These are phyloP conservation scores for Spergularia bocconei DNA, from an alignment of 148 eudicot genomes.

Conservation along the genomic window DNA sequence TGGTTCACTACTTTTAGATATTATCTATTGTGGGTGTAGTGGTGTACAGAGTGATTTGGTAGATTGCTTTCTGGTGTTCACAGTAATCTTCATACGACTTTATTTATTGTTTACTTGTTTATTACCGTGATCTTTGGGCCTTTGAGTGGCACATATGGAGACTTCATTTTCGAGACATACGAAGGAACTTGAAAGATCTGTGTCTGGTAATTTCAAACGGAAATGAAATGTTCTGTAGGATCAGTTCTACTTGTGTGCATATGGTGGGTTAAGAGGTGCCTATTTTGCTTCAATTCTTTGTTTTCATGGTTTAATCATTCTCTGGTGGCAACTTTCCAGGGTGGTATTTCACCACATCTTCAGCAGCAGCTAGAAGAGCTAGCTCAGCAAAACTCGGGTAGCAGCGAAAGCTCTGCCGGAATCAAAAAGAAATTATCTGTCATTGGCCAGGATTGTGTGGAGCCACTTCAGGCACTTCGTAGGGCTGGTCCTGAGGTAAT, in stretches of 20 bases:
- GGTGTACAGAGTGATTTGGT: neutral
- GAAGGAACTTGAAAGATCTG: neutral
- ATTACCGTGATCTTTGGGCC: neutral
- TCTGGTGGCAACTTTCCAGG: constrained; percentile 40
- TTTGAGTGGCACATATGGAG: neutral
- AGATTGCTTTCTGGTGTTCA: neutral
- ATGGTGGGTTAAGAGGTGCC: neutral
- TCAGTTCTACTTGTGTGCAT: neutral
- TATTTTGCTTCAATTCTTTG: neutral
- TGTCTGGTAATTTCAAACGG: neutral
- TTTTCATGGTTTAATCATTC: neutral
- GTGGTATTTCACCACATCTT: constrained; percentile 75
- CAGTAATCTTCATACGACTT: neutral
- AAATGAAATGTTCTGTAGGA: too few species aligned
- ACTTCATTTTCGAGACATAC: neutral
- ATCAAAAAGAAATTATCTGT: constrained; percentile 45
- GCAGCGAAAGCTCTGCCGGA: constrained; percentile 28
- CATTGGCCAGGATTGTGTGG: constrained; percentile 83
- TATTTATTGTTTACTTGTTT: neutral
- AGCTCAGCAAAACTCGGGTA: constrained; percentile 41
- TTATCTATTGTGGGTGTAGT: neutral
- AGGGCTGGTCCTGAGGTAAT: constrained; percentile 76
- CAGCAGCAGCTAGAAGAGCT: constrained; percentile 79
- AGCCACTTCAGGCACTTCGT: constrained; percentile 90
- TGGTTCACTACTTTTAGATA: neutral